Evolutionary conservation across 2,329 filamentous ascomycete genomes (phyloP).

Genomic region (Pleurostoma richardsiae): DNA sequence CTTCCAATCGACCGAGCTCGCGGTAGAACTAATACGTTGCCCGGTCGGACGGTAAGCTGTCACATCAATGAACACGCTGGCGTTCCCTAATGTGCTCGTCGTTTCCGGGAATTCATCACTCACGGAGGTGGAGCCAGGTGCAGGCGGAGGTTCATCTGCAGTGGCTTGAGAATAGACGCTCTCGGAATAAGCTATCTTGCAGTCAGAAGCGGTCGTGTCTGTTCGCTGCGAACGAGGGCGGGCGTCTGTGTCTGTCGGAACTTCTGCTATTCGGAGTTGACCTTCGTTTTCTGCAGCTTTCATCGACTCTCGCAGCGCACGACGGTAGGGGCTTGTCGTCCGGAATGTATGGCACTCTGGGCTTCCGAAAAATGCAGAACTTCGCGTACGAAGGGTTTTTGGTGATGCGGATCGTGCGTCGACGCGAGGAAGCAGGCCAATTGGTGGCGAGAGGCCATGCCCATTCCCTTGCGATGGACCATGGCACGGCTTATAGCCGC

Average conservation of each 20-base stretch:
- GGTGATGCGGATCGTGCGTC: slow-evolving; percentile 11
- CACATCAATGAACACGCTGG: slow-evolving; percentile 16
- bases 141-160: background rate
- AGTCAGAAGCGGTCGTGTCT: slow-evolving; percentile 28
- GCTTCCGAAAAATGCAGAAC: slow-evolving; percentile 47
- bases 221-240: background rate
- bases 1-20: slow-evolving; percentile 42
- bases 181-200: slow-evolving; percentile 34
- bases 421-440: background rate
- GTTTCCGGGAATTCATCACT: background rate
- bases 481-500: too few relatives aligned
- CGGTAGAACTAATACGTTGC: slow-evolving; percentile 31
- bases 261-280: background rate
- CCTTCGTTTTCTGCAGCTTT: slow-evolving; percentile 19
- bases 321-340: slow-evolving; percentile 50
- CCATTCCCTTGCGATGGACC: too few relatives aligned
- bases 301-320: slow-evolving; percentile 43
- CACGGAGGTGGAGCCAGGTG: background rate
- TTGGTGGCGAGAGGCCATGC: background rate
- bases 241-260: slow-evolving; percentile 3
- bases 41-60: slow-evolving; percentile 20
- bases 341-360: slow-evolving; percentile 46
- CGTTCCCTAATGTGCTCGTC: slow-evolving; percentile 11
- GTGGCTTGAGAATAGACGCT: slow-evolving; percentile 41
- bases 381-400: slow-evolving; percentile 31